These are phyloP conservation scores for Clavariopsis aquatica DNA, from an alignment of 495 filamentous ascomycete species.

Conservation along the genomic window DNA sequence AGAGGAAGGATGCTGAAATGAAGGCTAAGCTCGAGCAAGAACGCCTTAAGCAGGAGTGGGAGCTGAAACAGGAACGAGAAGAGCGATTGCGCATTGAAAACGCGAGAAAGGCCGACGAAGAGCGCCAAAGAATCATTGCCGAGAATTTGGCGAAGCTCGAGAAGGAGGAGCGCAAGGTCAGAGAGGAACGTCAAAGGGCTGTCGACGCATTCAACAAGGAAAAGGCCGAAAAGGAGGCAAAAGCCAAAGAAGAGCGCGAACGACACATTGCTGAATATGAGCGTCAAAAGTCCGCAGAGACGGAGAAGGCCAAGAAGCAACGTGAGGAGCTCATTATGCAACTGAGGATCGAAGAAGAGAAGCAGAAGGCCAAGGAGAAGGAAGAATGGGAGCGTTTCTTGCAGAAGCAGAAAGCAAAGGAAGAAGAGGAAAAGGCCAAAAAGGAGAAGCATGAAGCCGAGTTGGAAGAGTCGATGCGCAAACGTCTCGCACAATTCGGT, in stretches of 20 bases:
- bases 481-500: slow-evolving; percentile 41
- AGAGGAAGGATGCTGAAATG: slow-evolving; percentile 18
- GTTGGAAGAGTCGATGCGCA: slow-evolving; percentile 37
- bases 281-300: slow-evolving; percentile 39
- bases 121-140: slow-evolving; percentile 30
- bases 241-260: slow-evolving; percentile 36
- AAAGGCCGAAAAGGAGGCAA: slow-evolving; percentile 34
- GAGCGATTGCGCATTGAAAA: slow-evolving; percentile 12
- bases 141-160: slow-evolving; percentile 34
- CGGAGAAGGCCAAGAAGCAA: slow-evolving; percentile 32
- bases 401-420: slow-evolving; percentile 41
- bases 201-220: slow-evolving; percentile 35
- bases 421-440: slow-evolving; percentile 44
- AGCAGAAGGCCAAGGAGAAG: slow-evolving; percentile 44
- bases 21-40: slow-evolving; percentile 11
- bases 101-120: slow-evolving; percentile 27
- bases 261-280: slow-evolving; percentile 41
- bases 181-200: slow-evolving; percentile 31
- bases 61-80: slow-evolving; percentile 12
- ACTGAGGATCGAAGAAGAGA: slow-evolving; percentile 38
- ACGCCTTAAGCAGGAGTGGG: neutral
- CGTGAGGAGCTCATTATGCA: slow-evolving; percentile 37
- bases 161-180: slow-evolving; percentile 29
- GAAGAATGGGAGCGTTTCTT: slow-evolving; percentile 39
- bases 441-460: slow-evolving; percentile 36